Evolutionary conservation across 345 rosid genomes (phyloP), one percentile per base, ranked within the genome.

Genomic region (Brassica cretica): DNA sequence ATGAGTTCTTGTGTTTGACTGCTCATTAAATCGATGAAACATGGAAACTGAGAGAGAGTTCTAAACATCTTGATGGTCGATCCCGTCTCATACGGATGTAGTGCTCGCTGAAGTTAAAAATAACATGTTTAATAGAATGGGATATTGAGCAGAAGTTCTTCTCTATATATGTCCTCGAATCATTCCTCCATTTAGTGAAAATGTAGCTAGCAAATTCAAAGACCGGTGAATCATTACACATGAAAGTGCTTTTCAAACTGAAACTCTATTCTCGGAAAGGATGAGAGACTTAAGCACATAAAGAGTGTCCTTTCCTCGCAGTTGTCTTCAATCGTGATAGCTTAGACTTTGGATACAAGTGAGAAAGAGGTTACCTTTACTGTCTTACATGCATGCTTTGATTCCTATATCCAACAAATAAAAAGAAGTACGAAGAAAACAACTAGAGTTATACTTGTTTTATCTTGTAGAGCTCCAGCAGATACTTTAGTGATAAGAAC

Each of bases 111-210:
- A 90, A 53, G 88, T 76, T 41, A 80, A 89, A 89, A 59, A 90
- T 89, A 78, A 49, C 81, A 6, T 86, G 87, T 78, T 86, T 92
- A 60, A 86, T 89, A 93, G 92, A 92, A 12, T 89, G 93, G 93
- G 95, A 89, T 84, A 90, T 92, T 61, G 91, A 92, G 59, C 85
- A 89, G 19, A 90, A 88, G 81, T 76, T 90, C 82, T 90, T 90
- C 74, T 87, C 92, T 44, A 78, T 33, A 33, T 33, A 33, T 88
- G 85, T 84, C 89, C 7, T 86, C 82, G 44, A 90, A 87, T 73
- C 84, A 35, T 83, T 51, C 76, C 82, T 69, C 76, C 82, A 3
- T 74, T 80, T 70, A 75, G 78, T 72, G 87, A 87, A 66, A 77
- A 71, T 44, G 78, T 90, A 37, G 86, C 85, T 35, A 77, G 71